phyloP scores from a whole-genome alignment of 169 alveolate genomes.

The Cryptosporidium xiaoi region DNA sequence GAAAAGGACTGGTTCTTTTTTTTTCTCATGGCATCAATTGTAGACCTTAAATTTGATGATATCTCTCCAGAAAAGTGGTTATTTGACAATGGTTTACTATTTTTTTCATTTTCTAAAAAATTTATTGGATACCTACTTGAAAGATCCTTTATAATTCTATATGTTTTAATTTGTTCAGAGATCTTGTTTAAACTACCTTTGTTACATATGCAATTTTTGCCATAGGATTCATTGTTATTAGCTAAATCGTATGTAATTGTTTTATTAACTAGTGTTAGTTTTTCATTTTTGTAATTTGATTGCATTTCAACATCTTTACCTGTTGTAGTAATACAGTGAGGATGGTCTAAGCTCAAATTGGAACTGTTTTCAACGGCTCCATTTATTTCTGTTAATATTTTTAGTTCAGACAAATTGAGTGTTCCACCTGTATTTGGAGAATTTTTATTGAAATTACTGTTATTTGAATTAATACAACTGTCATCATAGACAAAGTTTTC shows the following conservation, averaged over 20 bases:
- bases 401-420: conserved; percentile 50
- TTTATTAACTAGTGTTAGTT: background rate
- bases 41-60: conserved; percentile 29
- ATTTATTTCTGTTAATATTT: background rate
- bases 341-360: background rate
- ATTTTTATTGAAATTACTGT: background rate
- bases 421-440: conserved; percentile 70
- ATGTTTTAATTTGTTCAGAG: conserved; percentile 4
- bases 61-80: background rate
- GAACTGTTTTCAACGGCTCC: background rate
- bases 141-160: conserved; percentile 21
- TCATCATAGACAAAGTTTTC: background rate
- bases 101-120: background rate
- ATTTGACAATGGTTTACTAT: background rate
- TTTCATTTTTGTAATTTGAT: background rate
- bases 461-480: too few species aligned
- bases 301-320: background rate
- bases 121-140: background rate
- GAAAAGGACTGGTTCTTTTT: conserved; percentile 5
- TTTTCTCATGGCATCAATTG: conserved; percentile 24
- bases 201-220: too few species aligned
- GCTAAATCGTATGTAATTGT: background rate
- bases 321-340: background rate
- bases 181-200: background rate
- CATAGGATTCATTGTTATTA: background rate